Conservation (phyloP, 106 monocot species). For the Posidonia australis region DNA sequence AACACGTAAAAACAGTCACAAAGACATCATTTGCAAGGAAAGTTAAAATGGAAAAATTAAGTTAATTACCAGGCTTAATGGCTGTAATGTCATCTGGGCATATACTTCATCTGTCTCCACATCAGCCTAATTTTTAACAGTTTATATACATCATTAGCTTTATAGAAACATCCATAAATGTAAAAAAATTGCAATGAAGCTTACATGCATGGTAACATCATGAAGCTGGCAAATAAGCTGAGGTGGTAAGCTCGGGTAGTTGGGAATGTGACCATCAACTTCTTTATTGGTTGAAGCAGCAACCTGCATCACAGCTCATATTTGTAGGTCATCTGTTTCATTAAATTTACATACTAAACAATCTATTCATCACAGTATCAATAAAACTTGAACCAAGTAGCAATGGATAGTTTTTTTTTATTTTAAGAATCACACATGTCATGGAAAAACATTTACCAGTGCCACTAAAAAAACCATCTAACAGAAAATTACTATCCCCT, state of each 20-base stretch:
- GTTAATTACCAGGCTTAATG: slow-evolving; percentile 51
- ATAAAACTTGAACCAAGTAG: slow-evolving; percentile 7
- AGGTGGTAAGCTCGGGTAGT: slow-evolving; percentile 70
- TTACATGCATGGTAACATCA: slow-evolving; percentile 72
- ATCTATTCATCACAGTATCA: no score
- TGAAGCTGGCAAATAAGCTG: slow-evolving; percentile 83
- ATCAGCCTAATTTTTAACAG: slow-evolving; percentile 52
- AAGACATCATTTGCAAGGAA: no score
- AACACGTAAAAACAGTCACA: no score
- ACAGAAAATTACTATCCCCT: no score
- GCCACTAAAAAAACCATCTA: not conserved
- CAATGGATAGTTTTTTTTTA: no score
- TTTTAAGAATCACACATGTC: no score
- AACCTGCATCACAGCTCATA: slow-evolving; percentile 29
- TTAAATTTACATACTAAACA: no score
- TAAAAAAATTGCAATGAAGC: slow-evolving; percentile 10
- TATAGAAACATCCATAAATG: not conserved
- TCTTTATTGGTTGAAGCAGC: slow-evolving; percentile 60
- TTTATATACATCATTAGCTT: not conserved
- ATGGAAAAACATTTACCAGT: no score
- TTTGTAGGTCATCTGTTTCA: no score
- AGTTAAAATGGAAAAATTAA: not conserved
- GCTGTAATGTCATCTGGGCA: slow-evolving; percentile 94
- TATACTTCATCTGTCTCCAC: slow-evolving; percentile 92
- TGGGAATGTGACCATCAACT: slow-evolving; percentile 55